phyloP scores from a whole-genome alignment of 148 eudicot genomes.

The Fallopia convolvulus region DNA sequence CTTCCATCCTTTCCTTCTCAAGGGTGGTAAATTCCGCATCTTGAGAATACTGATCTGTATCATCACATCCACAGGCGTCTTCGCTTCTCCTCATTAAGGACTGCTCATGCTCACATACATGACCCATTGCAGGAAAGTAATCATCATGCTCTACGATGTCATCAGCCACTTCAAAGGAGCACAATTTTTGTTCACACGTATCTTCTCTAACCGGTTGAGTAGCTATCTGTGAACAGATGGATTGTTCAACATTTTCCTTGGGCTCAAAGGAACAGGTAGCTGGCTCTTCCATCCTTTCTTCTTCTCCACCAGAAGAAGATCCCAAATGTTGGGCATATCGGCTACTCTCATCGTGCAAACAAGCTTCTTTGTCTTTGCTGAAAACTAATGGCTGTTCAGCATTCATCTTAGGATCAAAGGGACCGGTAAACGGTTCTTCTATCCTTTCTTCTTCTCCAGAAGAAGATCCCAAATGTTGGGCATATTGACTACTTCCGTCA shows the following conservation, averaged over 20 bases:
- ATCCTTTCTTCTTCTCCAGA: neutral
- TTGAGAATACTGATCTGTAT: neutral
- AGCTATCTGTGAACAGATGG: conserved; percentile 13
- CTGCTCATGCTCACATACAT: neutral
- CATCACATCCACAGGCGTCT: conserved; percentile 12
- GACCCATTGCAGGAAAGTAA: neutral
- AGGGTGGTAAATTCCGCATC: neutral
- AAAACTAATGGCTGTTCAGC: conserved; percentile 13
- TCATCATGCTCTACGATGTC: neutral
- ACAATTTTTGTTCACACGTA: neutral
- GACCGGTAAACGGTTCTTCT: neutral
- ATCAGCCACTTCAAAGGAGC: neutral
- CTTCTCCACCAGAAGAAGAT: neutral
- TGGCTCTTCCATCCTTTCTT: neutral
- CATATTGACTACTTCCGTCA: neutral
- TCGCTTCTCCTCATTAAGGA: conserved; percentile 17
- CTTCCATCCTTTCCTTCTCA: neutral
- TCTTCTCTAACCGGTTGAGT: conserved; percentile 23
- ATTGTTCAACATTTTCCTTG: conserved; percentile 14
- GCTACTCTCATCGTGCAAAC: neutral
- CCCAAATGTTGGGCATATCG: neutral
- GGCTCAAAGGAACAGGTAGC: conserved; percentile 9
- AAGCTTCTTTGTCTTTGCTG: conserved; percentile 4
- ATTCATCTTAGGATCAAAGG: conserved; percentile 16
- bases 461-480: neutral